phyloP scores from a whole-genome alignment of 768 basidiomycete genomes.

The Kwoniella newhampshirensis region DNA sequence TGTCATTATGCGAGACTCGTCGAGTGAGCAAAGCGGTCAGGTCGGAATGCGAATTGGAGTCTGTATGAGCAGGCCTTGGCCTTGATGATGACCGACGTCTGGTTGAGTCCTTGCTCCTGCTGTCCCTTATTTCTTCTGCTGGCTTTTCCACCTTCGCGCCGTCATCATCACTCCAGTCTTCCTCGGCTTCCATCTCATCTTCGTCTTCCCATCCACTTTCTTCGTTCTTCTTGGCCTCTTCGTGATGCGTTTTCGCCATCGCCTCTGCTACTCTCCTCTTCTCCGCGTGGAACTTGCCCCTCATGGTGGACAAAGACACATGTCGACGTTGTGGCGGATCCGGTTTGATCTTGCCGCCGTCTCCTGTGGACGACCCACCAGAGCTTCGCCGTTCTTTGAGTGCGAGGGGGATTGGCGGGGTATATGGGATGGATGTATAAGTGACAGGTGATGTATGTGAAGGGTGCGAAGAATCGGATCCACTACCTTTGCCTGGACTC shows the following conservation, averaged over 20 bases:
- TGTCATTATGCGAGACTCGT: conserved; percentile 8
- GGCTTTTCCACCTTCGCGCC: conserved; percentile 10
- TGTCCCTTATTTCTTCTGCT: neutral
- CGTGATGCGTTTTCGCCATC: conserved; percentile 34
- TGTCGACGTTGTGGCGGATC: conserved; percentile 25
- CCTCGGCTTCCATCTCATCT: conserved; percentile 36
- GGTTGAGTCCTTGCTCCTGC: neutral
- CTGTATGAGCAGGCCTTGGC: neutral
- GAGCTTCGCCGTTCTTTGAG: conserved; percentile 23
- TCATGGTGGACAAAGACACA: conserved; percentile 50
- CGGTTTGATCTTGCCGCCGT: conserved; percentile 1
- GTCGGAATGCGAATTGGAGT: conserved; percentile 16
- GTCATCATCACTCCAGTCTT: conserved; percentile 34
- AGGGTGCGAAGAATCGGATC: conserved; percentile 33
- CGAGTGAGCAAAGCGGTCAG: conserved; percentile 22
- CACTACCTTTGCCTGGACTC: conserved; percentile 37
- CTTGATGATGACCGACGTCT: conserved; percentile 7
- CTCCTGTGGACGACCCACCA: conserved; percentile 27
- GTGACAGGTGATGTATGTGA: conserved; percentile 17
- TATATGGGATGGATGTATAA: neutral
- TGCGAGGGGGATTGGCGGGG: neutral
- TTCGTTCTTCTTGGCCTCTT: conserved; percentile 39
- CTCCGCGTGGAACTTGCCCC: conserved; percentile 43
- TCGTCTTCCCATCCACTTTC: conserved; percentile 49
- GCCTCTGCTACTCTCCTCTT: conserved; percentile 48